Conservation (phyloP, 1,139 yeast genomes). For the Lodderomyces elongisporus region DNA sequence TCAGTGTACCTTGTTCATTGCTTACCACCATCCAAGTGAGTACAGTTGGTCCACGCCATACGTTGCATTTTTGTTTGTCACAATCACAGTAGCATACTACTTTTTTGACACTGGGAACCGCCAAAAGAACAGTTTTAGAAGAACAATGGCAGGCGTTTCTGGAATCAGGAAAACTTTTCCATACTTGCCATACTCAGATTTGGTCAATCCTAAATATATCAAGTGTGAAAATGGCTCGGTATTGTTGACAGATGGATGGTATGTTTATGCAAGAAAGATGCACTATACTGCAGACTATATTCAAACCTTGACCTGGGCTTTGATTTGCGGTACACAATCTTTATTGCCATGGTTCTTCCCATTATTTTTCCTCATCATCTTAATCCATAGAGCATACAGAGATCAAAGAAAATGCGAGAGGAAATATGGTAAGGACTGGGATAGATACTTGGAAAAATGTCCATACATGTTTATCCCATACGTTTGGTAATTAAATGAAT, state of each 20-base stretch:
- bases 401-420: constrained; percentile 77
- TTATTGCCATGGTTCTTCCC: constrained; percentile 98
- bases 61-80: constrained; percentile 50
- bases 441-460: constrained; percentile 74
- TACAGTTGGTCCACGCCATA: constrained; percentile 66
- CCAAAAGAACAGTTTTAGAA: constrained; percentile 92
- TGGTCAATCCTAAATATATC: constrained; percentile 80
- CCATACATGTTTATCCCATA: constrained; percentile 92
- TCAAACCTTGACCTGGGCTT: constrained; percentile 88
- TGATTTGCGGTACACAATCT: constrained; percentile 80
- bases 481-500: constrained; percentile 42
- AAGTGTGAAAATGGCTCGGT: constrained; percentile 79
- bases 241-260: constrained; percentile 92
- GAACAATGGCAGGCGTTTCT: constrained; percentile 76
- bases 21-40: constrained; percentile 76
- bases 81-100: constrained; percentile 70
- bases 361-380: constrained; percentile 76
- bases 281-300: constrained; percentile 94
- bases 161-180: constrained; percentile 84
- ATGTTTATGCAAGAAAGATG: constrained; percentile 82
- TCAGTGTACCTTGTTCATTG: constrained; percentile 80
- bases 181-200: constrained; percentile 75
- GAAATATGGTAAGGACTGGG: constrained; percentile 96
- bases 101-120: constrained; percentile 94
- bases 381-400: constrained; percentile 82